Percentiles rank a stretch among this genome's conserved stretches.
These are phyloP conservation scores for Populus alba DNA, from an alignment of 345 rosid species.

Conservation along the genomic window DNA sequence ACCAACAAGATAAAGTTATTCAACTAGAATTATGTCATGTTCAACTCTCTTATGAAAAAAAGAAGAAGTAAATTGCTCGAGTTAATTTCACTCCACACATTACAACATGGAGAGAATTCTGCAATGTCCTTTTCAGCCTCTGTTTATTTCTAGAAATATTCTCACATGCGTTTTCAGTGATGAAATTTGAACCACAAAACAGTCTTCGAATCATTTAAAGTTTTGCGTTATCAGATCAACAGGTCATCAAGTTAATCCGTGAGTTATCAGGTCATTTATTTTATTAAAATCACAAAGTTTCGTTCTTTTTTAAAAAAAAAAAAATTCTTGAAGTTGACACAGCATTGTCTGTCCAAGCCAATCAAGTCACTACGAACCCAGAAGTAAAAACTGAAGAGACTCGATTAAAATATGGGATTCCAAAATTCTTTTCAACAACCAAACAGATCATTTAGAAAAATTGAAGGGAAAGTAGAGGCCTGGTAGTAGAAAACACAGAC, in stretches of 20 bases:
- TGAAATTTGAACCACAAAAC: background rate
- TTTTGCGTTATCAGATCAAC: too few relatives aligned
- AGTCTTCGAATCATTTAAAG: background rate
- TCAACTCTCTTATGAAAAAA: background rate
- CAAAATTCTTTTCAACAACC: conserved; percentile 25
- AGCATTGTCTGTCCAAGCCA: too few relatives aligned
- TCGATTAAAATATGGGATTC: conserved; percentile 2
- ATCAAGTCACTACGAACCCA: too few relatives aligned
- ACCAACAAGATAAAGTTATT: background rate
- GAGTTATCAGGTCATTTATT: too few relatives aligned
- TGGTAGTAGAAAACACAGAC: conserved; percentile 29
- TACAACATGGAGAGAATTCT: background rate
- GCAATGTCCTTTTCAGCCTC: background rate
- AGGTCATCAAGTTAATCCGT: too few relatives aligned
- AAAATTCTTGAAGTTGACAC: too few relatives aligned
- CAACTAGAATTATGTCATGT: background rate
- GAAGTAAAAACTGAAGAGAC: background rate
- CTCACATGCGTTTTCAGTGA: background rate
- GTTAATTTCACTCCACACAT: background rate
- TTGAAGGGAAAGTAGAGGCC: background rate
- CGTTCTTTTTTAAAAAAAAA: too few relatives aligned
- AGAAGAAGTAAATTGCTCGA: background rate
- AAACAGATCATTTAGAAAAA: background rate
- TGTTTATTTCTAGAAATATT: background rate
- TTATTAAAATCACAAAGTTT: too few relatives aligned